phyloP scores from a whole-genome alignment of 2,329 filamentous ascomycete species.

The Drechmeria coniospora region DNA sequence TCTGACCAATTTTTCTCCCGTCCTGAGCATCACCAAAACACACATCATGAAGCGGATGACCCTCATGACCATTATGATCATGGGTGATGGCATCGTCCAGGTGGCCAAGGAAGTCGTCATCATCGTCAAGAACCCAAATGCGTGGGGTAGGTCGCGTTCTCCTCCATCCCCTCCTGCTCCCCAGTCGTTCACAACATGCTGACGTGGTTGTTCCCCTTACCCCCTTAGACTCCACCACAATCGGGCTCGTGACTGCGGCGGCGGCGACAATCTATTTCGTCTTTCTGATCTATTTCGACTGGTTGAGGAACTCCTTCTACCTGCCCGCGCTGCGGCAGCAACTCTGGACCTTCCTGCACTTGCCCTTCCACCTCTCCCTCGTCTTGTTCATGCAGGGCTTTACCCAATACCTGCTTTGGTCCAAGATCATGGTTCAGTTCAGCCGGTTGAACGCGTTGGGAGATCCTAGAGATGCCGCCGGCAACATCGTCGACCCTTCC shows the following conservation, averaged over 20 bases:
- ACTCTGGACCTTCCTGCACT: slow-evolving; percentile 40
- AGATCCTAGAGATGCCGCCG: slow-evolving; percentile 4
- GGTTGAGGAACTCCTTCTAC: slow-evolving; percentile 44
- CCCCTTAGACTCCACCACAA: slow-evolving; percentile 18
- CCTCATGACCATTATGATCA: slow-evolving; percentile 48
- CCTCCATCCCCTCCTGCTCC: no score
- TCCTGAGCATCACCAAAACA: slow-evolving; percentile 45
- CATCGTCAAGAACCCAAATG: slow-evolving; percentile 24
- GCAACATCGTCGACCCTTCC: slow-evolving; percentile 4
- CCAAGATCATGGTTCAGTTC: slow-evolving; percentile 21
- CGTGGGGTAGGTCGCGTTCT: slow-evolving; percentile 21
- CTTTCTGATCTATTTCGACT: slow-evolving; percentile 39
- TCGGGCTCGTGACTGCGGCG: slow-evolving; percentile 24
- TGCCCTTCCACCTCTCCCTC: slow-evolving; percentile 47
- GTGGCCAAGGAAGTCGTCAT: slow-evolving; percentile 35
- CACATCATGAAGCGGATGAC: slow-evolving; percentile 49
- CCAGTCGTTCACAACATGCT: accelerated
- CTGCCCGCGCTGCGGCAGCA: slow-evolving; percentile 42
- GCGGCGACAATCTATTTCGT: slow-evolving; percentile 27
- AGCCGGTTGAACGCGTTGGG: slow-evolving; percentile 6
- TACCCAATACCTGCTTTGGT: slow-evolving; percentile 38
- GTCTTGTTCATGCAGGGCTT: slow-evolving; percentile 48
- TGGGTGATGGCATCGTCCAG: slow-evolving; percentile 51
- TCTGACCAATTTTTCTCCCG: slow-evolving; percentile 37
- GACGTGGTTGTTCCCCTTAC: slow-evolving; percentile 1